Evolutionary conservation across 768 basidiomycete species (phyloP), one percentile per base, ranked within the genome.

Genomic region (Scleroderma bovista): DNA sequence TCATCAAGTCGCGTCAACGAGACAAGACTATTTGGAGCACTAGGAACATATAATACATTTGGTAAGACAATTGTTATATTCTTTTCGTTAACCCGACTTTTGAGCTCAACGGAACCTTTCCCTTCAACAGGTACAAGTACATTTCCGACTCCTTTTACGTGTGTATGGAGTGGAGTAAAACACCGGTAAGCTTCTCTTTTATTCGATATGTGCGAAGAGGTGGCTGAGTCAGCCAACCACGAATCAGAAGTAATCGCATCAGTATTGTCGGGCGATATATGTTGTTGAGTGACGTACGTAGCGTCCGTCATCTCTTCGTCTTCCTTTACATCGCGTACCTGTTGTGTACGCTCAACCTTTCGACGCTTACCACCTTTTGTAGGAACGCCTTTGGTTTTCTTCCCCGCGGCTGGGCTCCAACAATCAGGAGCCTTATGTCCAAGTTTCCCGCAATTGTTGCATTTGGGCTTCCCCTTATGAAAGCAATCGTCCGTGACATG

Each of bases 221-320:
- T 29, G 4, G 26, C 26, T 29, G 26, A 29, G 26, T 29, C 26
- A 0, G 38, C 47, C 5, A 58, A 24, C 57, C 55, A 58, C 1
- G 15, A 40, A 2, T 53, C 50, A 46, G 23, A 33, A 17, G 47
- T 51, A 43, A 12, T 40, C 9, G 26, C 9, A 9, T 29, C 9
- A n/a, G n/a, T n/a, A n/a, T 29, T 29, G 26, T 29, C 9, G 9
- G 26, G n/a, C n/a, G n/a, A n/a, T n/a, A n/a, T n/a, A n/a, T n/a
- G n/a, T n/a, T n/a, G 4, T 29, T 29, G 26, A 29, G 26, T 29
- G 26, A 57, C 33, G 0, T 40, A 2, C 10, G n/a, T 49, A 13
- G 40, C 22, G 0, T 53, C 23, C 15, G 2, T 12, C 44, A 31
- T 33, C 34, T 33, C 16, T 34, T 17, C 31, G 16, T 46, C 44